Base-by-base conservation (phyloP, 176 grass and related monocot species). In the Hsuehochloa calcarea region DNA sequence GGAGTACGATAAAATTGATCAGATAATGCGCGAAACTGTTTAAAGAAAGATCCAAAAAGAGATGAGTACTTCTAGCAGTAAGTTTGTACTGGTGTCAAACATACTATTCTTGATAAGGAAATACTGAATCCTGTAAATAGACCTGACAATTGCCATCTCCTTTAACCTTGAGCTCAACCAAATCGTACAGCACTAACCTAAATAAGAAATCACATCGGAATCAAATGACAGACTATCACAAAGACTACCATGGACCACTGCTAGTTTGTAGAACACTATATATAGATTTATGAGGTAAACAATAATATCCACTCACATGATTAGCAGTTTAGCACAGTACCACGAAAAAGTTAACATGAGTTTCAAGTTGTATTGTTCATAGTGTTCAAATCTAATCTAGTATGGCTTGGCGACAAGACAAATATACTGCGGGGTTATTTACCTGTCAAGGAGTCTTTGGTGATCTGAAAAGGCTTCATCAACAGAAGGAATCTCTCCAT, bases 61-160 rank as follows among this genome's bases (percentile, higher is more conserved):
- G 23, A 77, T 88, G 37, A 67, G 10, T 68, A 39, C 8, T 82
- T 11, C 47, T 35, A 8, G 26, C 10, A 52, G 27, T 45, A 65
- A 70, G 31, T 9, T 51, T 77, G 26, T 51, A 50, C 6, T 10
- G 14, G 62, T 1, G 29, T 26, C 9, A 64, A 27, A 62, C 47
- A 45, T 35, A 40, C 14, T 22, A 27, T 38, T 26, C 56, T 56
- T 2, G 14, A 77, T 68, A 91, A 67, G 8, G 25, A 56, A 72
- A 25, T 29, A 58, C 3, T 16, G 73, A 70, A 73, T 70, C 63
- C 5, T 14, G 13, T 74, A 67, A 65, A 47, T 8, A 46, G 27
- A 98, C 96, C 96, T 98, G 96, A 81, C 93, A 98, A 80, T 98
- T 98, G 46, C 95, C 95, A 75, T 98, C 96, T 65, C 96, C 96